Conservation (phyloP, 352 stramenopile genomes). For the Phytophthora foliorum region DNA sequence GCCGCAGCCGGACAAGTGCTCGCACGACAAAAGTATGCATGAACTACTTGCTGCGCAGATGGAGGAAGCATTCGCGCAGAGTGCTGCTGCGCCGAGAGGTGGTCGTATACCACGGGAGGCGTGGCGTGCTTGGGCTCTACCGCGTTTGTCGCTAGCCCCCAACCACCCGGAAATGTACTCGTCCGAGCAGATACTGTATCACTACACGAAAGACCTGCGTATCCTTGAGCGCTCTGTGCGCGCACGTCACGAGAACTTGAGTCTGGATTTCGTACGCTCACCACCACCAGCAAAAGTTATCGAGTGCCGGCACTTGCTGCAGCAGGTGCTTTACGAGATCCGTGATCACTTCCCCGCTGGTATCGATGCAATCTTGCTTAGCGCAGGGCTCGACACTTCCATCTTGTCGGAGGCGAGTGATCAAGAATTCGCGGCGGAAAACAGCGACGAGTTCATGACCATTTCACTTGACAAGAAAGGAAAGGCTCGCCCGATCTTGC, state of each 20-base stretch:
- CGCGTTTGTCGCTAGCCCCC: slow-evolving; percentile 67
- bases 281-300: slow-evolving; percentile 42
- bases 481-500: slow-evolving; percentile 52
- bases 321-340: slow-evolving; percentile 61
- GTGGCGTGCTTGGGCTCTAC: slow-evolving; percentile 66
- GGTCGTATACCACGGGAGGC: slow-evolving; percentile 50
- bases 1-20: slow-evolving; percentile 44
- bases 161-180: slow-evolving; percentile 72
- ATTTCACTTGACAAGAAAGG: slow-evolving; percentile 55
- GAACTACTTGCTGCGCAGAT: slow-evolving; percentile 50
- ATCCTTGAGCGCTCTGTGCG: slow-evolving; percentile 50
- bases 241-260: slow-evolving; percentile 41
- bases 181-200: slow-evolving; percentile 72
- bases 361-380: slow-evolving; percentile 66
- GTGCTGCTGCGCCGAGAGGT: slow-evolving; percentile 31
- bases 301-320: slow-evolving; percentile 59
- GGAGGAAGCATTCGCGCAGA: slow-evolving; percentile 57
- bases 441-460: slow-evolving; percentile 27
- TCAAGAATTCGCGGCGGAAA: slow-evolving; percentile 38
- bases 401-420: slow-evolving; percentile 70
- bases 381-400: slow-evolving; percentile 76
- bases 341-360: slow-evolving; percentile 41
- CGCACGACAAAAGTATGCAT: slow-evolving; percentile 54
- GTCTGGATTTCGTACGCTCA: slow-evolving; percentile 60
- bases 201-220: slow-evolving; percentile 75